These are phyloP conservation scores for Glebionis coronaria DNA, from an alignment of 129 eudicot genomes.

Conservation along the genomic window DNA sequence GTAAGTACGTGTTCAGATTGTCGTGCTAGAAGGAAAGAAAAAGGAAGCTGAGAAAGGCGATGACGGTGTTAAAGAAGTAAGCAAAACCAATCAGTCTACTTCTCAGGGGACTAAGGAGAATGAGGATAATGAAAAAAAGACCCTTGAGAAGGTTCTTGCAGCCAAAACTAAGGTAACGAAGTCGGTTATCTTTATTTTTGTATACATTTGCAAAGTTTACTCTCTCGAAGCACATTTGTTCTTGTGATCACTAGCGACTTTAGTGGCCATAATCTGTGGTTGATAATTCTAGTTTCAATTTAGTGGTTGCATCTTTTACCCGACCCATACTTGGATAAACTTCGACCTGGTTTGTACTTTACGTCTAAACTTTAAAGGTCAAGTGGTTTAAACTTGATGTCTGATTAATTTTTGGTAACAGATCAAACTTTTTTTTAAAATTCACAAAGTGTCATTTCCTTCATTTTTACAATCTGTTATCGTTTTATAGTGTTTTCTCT, in stretches of 20 bases:
- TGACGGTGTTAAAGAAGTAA: conserved; percentile 26
- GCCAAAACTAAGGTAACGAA: conserved; percentile 42
- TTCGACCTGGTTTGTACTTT: no score
- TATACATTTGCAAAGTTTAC: not conserved
- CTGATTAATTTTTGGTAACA: no score
- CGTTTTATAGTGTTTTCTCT: no score
- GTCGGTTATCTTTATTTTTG: not conserved
- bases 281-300: not conserved
- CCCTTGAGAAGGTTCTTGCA: not conserved
- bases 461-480: not conserved
- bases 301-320: not conserved
- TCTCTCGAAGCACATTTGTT: not conserved
- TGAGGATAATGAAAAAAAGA: conserved; percentile 15
- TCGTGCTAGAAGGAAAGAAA: conserved; percentile 43
- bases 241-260: not conserved
- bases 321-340: no score
- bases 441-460: no score
- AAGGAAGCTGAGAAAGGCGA: conserved; percentile 34
- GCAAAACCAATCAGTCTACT: conserved; percentile 25
- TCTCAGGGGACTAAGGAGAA: conserved; percentile 29
- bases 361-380: no score
- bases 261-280: conserved; percentile 2
- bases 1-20: conserved; percentile 41
- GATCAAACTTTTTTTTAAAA: no score
- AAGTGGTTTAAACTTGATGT: no score